Evolutionary conservation across 2,329 filamentous ascomycete genomes (phyloP), one percentile per base, ranked within the genome.

Genomic region (Colletotrichum euphorbiae): DNA sequence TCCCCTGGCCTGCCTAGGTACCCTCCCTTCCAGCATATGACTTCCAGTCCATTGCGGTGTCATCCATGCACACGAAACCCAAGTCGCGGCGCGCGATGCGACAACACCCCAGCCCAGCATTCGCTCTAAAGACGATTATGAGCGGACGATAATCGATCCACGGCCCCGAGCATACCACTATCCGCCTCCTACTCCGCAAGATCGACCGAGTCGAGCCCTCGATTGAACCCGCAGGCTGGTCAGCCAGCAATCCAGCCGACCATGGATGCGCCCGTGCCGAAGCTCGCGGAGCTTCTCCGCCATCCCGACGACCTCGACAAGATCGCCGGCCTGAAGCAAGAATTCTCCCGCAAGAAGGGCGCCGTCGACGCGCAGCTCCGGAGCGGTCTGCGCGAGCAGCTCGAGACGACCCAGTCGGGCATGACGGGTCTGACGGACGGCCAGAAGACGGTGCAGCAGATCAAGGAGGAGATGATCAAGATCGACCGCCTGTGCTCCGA

Each of bases 391-490:
- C 90, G 93, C 74, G 94, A 97, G 76, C 96, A 99, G 84, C 88
- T 99, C 66, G 93, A 97, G 81, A 92, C 94, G 62, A 98, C 96
- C 11, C 95, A 98, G 82, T 88, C 92, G 73, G 96, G 96, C 78
- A 97, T 99, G 90, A 91, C 84, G 72, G 92, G 92, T 70, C 90
- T 99, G 72, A 89, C 89, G 50, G 94, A 98, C 77, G 94, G 94
- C 64, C 94, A 98, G 80, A 92, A 94, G 79, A 93, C 93, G 69
- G 93, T 99, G 40, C 91, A 93, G 77, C 89, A 92, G 74, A 98
- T 98, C 81, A 97, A 97, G 80, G 95, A 98, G 73, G 96, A 99
- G 83, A 96, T 99, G 89, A 94, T 97, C 85, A 97, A 95, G 81
- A 98, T 99, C 75, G 96, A 99, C 83, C 94, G 93, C 81, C 88